Evolutionary conservation across 441 rosid species (phyloP).

Genomic region (Theobroma grandiflorum): DNA sequence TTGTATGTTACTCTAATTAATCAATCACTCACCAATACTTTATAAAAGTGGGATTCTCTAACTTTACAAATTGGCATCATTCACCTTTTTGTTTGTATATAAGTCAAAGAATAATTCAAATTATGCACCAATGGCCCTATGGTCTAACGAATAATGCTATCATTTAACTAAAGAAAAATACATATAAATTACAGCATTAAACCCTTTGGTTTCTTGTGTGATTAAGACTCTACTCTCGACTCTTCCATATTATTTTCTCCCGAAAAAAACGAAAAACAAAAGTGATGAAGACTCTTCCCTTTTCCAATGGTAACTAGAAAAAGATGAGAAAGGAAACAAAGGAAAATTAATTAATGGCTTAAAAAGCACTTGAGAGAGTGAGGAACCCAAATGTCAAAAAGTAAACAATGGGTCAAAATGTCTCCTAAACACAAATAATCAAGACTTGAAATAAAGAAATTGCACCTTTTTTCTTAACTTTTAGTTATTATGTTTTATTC

Average conservation of each 20-base stretch:
- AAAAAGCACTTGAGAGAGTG: not conserved
- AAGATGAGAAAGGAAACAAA: not conserved
- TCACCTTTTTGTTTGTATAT: constrained; percentile 5
- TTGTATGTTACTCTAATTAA: not conserved
- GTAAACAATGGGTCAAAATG: not conserved
- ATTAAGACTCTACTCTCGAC: not conserved
- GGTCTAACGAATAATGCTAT: constrained; percentile 38
- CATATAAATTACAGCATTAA: not conserved
- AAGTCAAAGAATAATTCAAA: not conserved
- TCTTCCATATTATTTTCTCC: not conserved
- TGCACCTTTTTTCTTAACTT: not conserved
- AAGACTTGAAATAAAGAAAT: not conserved
- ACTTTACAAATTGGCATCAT: constrained; percentile 28
- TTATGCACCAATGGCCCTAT: constrained; percentile 1
- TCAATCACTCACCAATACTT: not conserved
- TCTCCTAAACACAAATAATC: constrained; percentile 3
- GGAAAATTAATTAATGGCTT: not conserved
- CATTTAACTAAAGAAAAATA: not conserved
- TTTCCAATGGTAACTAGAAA: not conserved
- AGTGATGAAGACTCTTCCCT: not conserved
- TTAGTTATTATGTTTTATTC: not conserved
- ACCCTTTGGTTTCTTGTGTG: not conserved
- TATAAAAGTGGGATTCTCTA: not conserved
- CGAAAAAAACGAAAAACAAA: not conserved
- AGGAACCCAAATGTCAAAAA: not conserved